phyloP scores from a whole-genome alignment of 805 yeast genomes.

The Metschnikowia kofuensis region DNA sequence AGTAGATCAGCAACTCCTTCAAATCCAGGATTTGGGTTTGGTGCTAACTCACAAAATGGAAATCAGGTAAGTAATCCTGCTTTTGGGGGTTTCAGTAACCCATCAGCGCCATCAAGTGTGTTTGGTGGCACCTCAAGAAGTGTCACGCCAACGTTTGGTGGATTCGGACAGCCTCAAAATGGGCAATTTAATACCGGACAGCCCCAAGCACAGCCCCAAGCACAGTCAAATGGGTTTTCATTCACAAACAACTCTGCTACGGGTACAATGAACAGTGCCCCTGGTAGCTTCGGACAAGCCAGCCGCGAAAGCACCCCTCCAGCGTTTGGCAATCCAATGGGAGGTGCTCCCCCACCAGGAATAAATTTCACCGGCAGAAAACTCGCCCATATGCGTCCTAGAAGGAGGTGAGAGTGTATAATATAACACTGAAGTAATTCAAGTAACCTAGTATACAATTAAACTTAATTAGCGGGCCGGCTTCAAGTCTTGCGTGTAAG shows the following conservation, averaged over 20 bases:
- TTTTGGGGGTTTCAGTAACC: slow-evolving; percentile 4
- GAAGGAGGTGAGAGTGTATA: slow-evolving; percentile 18
- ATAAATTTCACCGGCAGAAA: slow-evolving; percentile 21
- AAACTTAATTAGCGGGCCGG: no score
- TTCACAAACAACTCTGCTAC: slow-evolving; percentile 12
- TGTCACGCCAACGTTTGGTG: slow-evolving; percentile 7
- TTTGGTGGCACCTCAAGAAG: slow-evolving; percentile 11
- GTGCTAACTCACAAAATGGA: slow-evolving; percentile 2
- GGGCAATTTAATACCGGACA: neutral
- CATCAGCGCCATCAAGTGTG: slow-evolving; percentile 5
- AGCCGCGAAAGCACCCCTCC: slow-evolving; percentile 19
- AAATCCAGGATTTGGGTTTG: slow-evolving; percentile 5
- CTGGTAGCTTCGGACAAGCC: slow-evolving; percentile 16
- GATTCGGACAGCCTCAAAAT: slow-evolving; percentile 3
- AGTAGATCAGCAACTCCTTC: slow-evolving; percentile 15
- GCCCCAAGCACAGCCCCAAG: neutral
- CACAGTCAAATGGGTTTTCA: slow-evolving; percentile 11
- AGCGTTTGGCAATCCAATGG: slow-evolving; percentile 15
- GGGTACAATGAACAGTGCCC: slow-evolving; percentile 13
- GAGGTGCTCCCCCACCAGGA: slow-evolving; percentile 21
- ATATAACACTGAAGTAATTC: neutral
- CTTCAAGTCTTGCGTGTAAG: no score
- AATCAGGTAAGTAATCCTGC: neutral
- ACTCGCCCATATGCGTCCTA: slow-evolving; percentile 35
- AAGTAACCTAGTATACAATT: no score